Conservation (phyloP, 1,284 basidiomycete species). For the Sparassis latifolia region DNA sequence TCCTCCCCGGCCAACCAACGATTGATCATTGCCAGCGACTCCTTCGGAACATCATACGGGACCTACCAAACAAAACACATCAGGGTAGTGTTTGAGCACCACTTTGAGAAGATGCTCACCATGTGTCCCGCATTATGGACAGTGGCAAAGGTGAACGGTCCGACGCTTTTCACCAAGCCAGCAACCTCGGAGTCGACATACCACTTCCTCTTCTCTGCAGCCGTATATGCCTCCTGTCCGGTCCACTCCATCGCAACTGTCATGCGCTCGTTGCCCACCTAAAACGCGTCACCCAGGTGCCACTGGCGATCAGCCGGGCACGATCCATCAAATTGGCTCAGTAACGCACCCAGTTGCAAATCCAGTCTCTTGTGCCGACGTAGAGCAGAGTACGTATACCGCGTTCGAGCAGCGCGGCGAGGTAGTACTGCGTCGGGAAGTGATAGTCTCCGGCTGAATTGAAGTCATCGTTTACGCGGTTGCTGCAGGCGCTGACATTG, state of each 20-base stretch:
- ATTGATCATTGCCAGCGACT: constrained; percentile 44
- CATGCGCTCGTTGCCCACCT: constrained; percentile 58
- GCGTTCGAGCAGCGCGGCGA: constrained; percentile 69
- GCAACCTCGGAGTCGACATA: constrained; percentile 40
- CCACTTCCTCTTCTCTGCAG: constrained; percentile 50
- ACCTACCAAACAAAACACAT: constrained; percentile 30
- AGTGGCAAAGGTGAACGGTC: constrained; percentile 58
- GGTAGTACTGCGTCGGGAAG: constrained; percentile 45
- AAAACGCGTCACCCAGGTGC: not conserved
- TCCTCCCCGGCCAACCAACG: constrained; percentile 42
- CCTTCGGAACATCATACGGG: constrained; percentile 56
- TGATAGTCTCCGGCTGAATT: constrained; percentile 30
- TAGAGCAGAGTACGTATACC: constrained; percentile 71
- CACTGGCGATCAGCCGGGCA: no score
- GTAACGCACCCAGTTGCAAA: constrained; percentile 60
- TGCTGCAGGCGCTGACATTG: constrained; percentile 46
- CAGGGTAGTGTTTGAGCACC: not conserved
- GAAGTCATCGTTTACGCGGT: constrained; percentile 38
- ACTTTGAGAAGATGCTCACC: constrained; percentile 34
- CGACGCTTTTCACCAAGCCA: constrained; percentile 51
- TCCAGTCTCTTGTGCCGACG: constrained; percentile 67
- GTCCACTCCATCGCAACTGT: constrained; percentile 57
- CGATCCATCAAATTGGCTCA: no score
- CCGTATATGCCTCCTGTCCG: constrained; percentile 44
- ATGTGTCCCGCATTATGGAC: constrained; percentile 59